Evolutionary conservation across 768 basidiomycete species (phyloP), one percentile per base, ranked within the genome.

Genomic region (Mycena leptocephala): DNA sequence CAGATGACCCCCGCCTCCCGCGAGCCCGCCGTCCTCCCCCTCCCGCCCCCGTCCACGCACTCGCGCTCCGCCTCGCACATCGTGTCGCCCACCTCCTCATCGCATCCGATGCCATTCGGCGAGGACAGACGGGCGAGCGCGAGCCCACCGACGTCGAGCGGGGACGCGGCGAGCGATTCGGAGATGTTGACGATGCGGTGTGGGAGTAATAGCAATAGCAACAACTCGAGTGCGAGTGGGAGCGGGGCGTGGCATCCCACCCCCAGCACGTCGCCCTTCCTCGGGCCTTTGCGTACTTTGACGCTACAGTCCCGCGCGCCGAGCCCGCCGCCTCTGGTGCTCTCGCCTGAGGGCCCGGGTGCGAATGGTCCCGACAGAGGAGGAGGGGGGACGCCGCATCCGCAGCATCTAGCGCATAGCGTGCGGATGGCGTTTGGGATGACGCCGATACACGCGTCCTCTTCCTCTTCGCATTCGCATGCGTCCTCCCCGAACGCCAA

Each of bases 351-450:
- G 91, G 2, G 81, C 91, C 22, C 68, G 26, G 24, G 37, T 55
- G 75, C 76, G n/a, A n/a, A n/a, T n/a, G n/a, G n/a, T n/a, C n/a
- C n/a, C 64, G 79, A 68, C 53, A 79, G 70, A 66, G 51, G 70
- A 43, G 66, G 77, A 9, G 81, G 78, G 37, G 87, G 87, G 30
- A 84, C 87, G 1, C 80, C 84, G 33, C 86, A 86, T 46, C 90
- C 93, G 73, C 90, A 91, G 74, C 92, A 95, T 80, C 90, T 97
- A 43, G 95, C 95, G 5, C 95, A 96, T 81, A 95, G 94, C 0
- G 94, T 98, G 28, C 92, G 95, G 46, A 88, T 93, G 37, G 97
- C 96, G 61, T 98, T 98, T 78, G 96, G 95, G 5, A 97, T 97
- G 95, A 97, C 96, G 8, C 96, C 95, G 0, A 96, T 96, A 46